Evolutionary conservation across 768 basidiomycete species (phyloP).

Genomic region (Brasilioporus rufonigricans): DNA sequence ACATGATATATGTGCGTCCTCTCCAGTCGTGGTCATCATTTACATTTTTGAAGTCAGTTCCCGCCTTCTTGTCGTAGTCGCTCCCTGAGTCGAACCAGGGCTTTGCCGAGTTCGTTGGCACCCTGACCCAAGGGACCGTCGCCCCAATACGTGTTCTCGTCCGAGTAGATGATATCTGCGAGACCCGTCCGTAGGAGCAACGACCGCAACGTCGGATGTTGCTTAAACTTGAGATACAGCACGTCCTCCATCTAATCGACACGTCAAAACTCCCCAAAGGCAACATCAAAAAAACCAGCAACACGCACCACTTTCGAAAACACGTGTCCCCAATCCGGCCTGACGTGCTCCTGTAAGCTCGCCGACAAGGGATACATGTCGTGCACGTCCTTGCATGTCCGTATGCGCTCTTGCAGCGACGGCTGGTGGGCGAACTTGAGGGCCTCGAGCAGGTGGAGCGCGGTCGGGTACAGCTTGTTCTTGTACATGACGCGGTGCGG

Average conservation of each 20-base stretch:
- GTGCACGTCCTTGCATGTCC: conserved; percentile 38
- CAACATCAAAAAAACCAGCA: background rate
- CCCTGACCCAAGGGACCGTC: conserved; percentile 50
- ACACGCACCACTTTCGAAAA: conserved; percentile 51
- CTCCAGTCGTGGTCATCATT: background rate
- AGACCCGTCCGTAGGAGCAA: conserved; percentile 55
- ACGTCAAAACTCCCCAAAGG: background rate
- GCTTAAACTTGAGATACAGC: conserved; percentile 63
- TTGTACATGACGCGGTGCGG: conserved; percentile 57
- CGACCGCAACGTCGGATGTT: conserved; percentile 58
- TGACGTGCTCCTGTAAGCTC: conserved; percentile 36
- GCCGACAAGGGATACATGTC: conserved; percentile 39
- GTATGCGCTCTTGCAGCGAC: conserved; percentile 56
- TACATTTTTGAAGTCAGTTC: background rate
- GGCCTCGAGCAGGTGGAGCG: conserved; percentile 74
- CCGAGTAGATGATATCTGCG: conserved; percentile 50
- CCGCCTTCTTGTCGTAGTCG: conserved; percentile 36
- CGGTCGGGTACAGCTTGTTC: conserved; percentile 60
- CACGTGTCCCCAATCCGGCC: conserved; percentile 54
- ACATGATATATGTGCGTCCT: too few relatives aligned
- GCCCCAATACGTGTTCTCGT: conserved; percentile 69
- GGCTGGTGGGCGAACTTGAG: conserved; percentile 59
- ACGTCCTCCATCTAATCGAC: conserved; percentile 58
- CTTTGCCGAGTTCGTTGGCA: conserved; percentile 61
- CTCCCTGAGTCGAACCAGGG: conserved; percentile 55